These are phyloP conservation scores for Metschnikowia gruessii DNA, from an alignment of 805 yeast species.

Conservation along the genomic window DNA sequence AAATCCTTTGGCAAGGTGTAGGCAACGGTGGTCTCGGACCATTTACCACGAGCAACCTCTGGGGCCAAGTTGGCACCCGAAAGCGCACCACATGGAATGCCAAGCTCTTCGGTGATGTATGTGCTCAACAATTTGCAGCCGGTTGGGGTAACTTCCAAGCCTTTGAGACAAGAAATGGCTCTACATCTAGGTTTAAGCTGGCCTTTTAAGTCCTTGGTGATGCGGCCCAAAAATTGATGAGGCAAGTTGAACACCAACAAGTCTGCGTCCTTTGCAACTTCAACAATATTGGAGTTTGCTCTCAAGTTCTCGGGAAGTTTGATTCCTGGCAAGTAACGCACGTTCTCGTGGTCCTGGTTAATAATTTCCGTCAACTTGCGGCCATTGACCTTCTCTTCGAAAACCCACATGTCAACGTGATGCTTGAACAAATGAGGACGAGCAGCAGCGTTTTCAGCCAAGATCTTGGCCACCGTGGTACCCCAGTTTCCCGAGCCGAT, in stretches of 20 bases:
- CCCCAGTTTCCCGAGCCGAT: conserved; percentile 99
- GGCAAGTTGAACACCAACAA: conserved; percentile 92
- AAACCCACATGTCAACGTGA: conserved; percentile 95
- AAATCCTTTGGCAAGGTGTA: conserved; percentile 72
- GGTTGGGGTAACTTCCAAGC: conserved; percentile 80
- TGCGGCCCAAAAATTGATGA: conserved; percentile 86
- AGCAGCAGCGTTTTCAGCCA: conserved; percentile 79
- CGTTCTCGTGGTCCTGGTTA: conserved; percentile 88
- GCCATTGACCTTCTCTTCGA: conserved; percentile 79
- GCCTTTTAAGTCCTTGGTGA: conserved; percentile 75
- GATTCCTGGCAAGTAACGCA: conserved; percentile 88
- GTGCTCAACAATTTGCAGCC: conserved; percentile 84
- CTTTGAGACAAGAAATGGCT: conserved; percentile 95
- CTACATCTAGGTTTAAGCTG: conserved; percentile 65
- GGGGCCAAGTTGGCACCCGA: conserved; percentile 98
- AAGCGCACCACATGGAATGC: conserved; percentile 91
- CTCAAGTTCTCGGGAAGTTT: conserved; percentile 79
- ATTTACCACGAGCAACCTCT: conserved; percentile 91
- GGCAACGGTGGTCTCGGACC: conserved; percentile 98
- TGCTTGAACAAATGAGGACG: conserved; percentile 69
- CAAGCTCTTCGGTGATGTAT: conserved; percentile 74
- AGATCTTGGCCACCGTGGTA: conserved; percentile 92
- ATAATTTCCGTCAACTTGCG: conserved; percentile 83
- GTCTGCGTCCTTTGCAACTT: conserved; percentile 78
- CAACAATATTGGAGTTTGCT: conserved; percentile 81